Conservation (phyloP, 2,329 filamentous ascomycete species). For the Emergomyces orientalis region DNA sequence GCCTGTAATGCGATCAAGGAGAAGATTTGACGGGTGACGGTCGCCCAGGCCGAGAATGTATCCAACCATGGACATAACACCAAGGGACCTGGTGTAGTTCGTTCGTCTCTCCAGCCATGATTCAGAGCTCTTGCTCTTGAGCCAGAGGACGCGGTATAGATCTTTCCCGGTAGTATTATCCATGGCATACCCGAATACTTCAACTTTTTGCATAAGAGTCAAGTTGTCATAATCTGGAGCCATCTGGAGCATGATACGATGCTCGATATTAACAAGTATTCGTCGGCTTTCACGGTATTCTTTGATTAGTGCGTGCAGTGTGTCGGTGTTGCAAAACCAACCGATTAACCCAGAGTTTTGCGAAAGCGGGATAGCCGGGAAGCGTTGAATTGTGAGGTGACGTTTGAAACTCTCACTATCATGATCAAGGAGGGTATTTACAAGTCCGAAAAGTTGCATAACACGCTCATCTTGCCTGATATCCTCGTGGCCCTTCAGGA, state of each 20-base stretch:
- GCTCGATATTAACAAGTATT: slow-evolving; percentile 97
- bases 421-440: slow-evolving; percentile 87
- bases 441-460: slow-evolving; percentile 97
- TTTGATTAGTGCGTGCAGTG: slow-evolving; percentile 87
- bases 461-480: slow-evolving; percentile 98
- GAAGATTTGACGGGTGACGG: slow-evolving; percentile 92
- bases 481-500: slow-evolving; percentile 98
- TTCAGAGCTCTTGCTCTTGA: slow-evolving; percentile 97
- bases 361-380: slow-evolving; percentile 91
- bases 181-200: slow-evolving; percentile 97
- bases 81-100: slow-evolving; percentile 95
- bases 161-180: slow-evolving; percentile 99
- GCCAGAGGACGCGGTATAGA: slow-evolving; percentile 92
- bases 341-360: slow-evolving; percentile 92
- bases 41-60: slow-evolving; percentile 97
- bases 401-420: slow-evolving; percentile 96
- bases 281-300: slow-evolving; percentile 96
- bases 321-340: slow-evolving; percentile 97
- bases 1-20: slow-evolving; percentile 91
- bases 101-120: slow-evolving; percentile 95
- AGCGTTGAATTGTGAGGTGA: slow-evolving; percentile 91
- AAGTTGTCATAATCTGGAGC: slow-evolving; percentile 97
- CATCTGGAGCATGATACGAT: slow-evolving; percentile 99
- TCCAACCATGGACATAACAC: slow-evolving; percentile 99
- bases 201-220: slow-evolving; percentile 98